Percentiles rank a stretch among this genome's conserved stretches.
Evolutionary conservation across 495 filamentous ascomycete genomes (phyloP).

Genomic region (Penicillium roqueforti): DNA sequence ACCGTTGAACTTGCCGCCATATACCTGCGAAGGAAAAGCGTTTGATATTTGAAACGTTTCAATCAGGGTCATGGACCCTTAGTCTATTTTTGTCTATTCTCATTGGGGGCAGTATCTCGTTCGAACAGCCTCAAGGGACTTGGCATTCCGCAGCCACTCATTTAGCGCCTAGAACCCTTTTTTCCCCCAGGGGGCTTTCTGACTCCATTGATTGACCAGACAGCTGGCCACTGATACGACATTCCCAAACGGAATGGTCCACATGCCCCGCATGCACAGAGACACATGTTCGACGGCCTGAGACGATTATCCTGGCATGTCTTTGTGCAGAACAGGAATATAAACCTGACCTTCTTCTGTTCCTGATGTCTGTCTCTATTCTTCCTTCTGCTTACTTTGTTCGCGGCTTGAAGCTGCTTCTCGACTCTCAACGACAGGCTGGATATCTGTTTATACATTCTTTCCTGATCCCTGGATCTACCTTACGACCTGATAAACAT

Average conservation of each 20-base stretch:
- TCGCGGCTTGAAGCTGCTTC: conserved; percentile 3
- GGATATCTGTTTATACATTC: not conserved
- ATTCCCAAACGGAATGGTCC: conserved; percentile 10
- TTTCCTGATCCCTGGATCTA: not conserved
- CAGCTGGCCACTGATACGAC: not conserved
- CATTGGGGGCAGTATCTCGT: not conserved
- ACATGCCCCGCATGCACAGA: conserved; percentile 5
- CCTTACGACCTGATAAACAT: not conserved
- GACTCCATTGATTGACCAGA: not conserved
- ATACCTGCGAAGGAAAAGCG: not conserved
- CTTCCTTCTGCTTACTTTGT: not conserved
- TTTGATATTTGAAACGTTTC: not conserved
- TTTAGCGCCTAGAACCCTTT: not conserved
- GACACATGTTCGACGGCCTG: not conserved
- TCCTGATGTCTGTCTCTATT: not conserved
- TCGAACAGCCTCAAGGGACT: not conserved
- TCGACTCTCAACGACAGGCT: not conserved
- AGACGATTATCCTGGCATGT: conserved; percentile 10
- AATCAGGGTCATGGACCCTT: not conserved
- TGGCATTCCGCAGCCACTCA: not conserved
- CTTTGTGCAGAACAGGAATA: not conserved
- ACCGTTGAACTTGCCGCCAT: not conserved
- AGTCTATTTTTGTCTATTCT: not conserved
- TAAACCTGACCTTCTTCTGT: not conserved
- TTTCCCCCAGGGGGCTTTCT: not conserved